Evolutionary conservation across 371 early-diverging fungal species (phyloP).

Genomic region (Lichtheimia hyalospora): DNA sequence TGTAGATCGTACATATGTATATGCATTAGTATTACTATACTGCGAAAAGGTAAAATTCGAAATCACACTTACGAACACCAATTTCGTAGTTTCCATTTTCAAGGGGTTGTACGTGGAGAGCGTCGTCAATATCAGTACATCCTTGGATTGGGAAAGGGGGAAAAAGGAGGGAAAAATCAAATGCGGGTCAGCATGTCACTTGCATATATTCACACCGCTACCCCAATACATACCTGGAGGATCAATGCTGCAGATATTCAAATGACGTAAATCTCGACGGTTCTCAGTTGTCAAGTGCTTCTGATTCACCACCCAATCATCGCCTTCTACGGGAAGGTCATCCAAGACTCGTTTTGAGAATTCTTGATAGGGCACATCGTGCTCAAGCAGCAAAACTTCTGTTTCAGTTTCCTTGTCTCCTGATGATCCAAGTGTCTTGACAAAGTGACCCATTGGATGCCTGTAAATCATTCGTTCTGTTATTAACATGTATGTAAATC

Average conservation of each 20-base stretch:
- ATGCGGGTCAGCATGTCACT: not conserved
- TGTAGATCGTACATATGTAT: no score
- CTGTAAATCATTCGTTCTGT: conserved; percentile 13
- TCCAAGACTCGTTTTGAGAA: conserved; percentile 84
- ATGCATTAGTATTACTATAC: no score
- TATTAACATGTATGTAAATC: not conserved
- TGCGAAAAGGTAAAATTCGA: no score
- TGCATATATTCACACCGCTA: not conserved
- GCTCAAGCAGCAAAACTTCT: conserved; percentile 92
- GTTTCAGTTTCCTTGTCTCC: conserved; percentile 95
- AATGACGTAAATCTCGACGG: conserved; percentile 79
- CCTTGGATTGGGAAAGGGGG: conserved; percentile 34
- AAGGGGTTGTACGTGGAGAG: conserved; percentile 84
- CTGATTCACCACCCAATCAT: conserved; percentile 76
- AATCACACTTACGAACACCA: conserved; percentile 75
- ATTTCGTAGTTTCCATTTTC: conserved; percentile 90
- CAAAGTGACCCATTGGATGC: conserved; percentile 90
- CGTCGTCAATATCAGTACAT: conserved; percentile 99
- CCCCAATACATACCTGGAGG: conserved; percentile 72
- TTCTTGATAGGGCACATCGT: conserved; percentile 92
- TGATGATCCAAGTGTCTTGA: conserved; percentile 85
- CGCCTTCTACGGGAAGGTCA: conserved; percentile 87
- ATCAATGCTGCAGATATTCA: conserved; percentile 97
- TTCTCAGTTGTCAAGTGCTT: conserved; percentile 64
- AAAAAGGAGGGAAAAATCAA: not conserved